A percentile compares a stretch with the other conserved stretches of the same genome.
Conservation (phyloP, 2,329 filamentous ascomycete genomes). For the Penicillium sp. region DNA sequence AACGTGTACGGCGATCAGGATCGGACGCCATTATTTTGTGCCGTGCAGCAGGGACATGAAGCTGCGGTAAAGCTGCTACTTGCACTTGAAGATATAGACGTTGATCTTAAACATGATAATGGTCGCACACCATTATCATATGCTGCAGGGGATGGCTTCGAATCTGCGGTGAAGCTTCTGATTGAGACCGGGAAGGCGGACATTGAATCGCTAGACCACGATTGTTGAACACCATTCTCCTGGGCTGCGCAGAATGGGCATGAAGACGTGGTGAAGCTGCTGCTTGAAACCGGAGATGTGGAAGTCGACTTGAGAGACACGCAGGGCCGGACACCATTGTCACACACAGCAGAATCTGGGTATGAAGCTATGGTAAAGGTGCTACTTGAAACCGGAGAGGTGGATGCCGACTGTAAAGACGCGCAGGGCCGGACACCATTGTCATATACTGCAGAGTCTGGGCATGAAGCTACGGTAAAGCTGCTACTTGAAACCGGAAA, state of each 20-base stretch:
- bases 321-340: conserved; percentile 8
- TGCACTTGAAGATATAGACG: neutral
- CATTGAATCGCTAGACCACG: neutral
- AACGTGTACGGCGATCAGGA: neutral
- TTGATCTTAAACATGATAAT: conserved; percentile 5
- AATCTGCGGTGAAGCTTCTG: conserved; percentile 8
- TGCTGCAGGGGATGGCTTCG: conserved; percentile 15
- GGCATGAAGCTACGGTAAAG: neutral
- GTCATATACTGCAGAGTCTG: conserved; percentile 41
- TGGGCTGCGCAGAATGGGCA: conserved; percentile 42
- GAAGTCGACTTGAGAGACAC: neutral
- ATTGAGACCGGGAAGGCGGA: neutral
- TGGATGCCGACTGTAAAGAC: neutral
- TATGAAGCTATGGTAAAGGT: conserved; percentile 9
- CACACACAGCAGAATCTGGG: conserved; percentile 5
- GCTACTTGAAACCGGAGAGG: conserved; percentile 2
- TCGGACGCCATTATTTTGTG: conserved; percentile 17
- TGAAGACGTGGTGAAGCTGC: neutral
- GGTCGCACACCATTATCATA: conserved; percentile 13
- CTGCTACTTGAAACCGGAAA: neutral
- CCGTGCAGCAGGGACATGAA: conserved; percentile 38
- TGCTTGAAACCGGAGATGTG: neutral
- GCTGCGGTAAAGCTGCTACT: conserved; percentile 1
- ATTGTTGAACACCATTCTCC: neutral
- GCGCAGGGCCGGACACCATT: neutral